Conservation (phyloP, 2,329 filamentous ascomycete species). For the Ophiostoma montium region DNA sequence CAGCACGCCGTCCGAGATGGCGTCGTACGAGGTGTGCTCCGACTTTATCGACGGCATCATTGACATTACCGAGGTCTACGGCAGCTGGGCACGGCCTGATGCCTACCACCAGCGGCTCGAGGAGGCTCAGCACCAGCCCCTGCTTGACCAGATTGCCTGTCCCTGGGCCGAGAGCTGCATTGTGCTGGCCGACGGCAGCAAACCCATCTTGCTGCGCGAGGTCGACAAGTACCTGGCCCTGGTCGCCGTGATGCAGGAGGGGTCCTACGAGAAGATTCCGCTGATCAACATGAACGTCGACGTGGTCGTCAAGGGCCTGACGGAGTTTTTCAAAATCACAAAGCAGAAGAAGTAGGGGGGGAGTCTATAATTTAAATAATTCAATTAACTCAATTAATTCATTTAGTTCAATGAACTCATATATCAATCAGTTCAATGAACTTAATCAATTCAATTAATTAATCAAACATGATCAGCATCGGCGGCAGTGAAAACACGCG, state of each 20-base stretch:
- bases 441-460: too few species aligned
- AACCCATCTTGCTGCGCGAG: conserved; percentile 54
- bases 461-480: conserved; percentile 3
- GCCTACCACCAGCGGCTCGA: conserved; percentile 42
- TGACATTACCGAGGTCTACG: conserved; percentile 91
- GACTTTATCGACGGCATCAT: conserved; percentile 98
- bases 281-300: conserved; percentile 80
- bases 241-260: conserved; percentile 77
- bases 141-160: conserved; percentile 53
- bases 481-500: conserved; percentile 32
- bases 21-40: conserved; percentile 94
- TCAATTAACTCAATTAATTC: conserved; percentile 2
- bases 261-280: conserved; percentile 70
- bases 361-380: background rate
- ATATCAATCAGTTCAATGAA: too few species aligned
- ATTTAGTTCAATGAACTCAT: background rate
- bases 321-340: conserved; percentile 64
- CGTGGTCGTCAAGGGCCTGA: conserved; percentile 63
- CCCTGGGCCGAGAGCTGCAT: conserved; percentile 54
- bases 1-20: conserved; percentile 82
- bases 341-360: conserved; percentile 30
- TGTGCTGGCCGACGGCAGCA: conserved; percentile 48
- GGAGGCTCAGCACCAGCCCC: conserved; percentile 43
- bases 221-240: conserved; percentile 64
- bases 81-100: conserved; percentile 49